Base-by-base conservation (phyloP, 805 yeast genomes). In the Saccharomyces jurei region DNA sequence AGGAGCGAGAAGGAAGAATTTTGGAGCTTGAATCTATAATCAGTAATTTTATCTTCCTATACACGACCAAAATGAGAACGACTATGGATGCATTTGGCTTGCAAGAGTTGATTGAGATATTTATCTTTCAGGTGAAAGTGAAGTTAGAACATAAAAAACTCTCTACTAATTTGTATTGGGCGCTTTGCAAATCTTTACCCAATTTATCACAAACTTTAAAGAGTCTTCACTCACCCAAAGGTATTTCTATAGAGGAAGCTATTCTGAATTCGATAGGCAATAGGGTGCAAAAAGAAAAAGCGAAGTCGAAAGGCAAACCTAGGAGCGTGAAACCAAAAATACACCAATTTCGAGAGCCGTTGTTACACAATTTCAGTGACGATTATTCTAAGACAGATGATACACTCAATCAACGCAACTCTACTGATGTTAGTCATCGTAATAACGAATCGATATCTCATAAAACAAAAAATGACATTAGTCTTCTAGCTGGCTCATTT, bases 1-100 rank as follows among this genome's bases (percentile, higher is more conserved):
- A 49, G 8, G 29, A 13, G 6, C 32, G 21, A 29, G 46, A 44
- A 41, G 50, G 22, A n/a, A 36, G 44, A 17, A 47, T 48, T 9
- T 17, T 29, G 26, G 29, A 41, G 32, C 50, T 57, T 6, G 58
- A 57, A 46, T 46, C 49, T 21, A 48, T 36, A 17, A 47, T 46
- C 1, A 53, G 52, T 21, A 50, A 48, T 30, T 28, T 52, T 6
- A 57, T 57, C 9, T 21, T 36, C 44, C 3, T 21, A 17, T 36
- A 36, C 22, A 36, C 25, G 4, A 36, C 44, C 4, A 36, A 17
- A 17, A 36, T 36, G 44, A 36, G 44, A 22, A 36, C 44, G 9
- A 36, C 44, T 17, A 17, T 36, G 13, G 44, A 36, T 17, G 44
- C 17, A 5, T 6, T 44, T 21, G 50, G 50, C 4, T 25, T 50